phyloP scores from a whole-genome alignment of 2,329 filamentous ascomycete genomes.

The Colletotrichum sp. region DNA sequence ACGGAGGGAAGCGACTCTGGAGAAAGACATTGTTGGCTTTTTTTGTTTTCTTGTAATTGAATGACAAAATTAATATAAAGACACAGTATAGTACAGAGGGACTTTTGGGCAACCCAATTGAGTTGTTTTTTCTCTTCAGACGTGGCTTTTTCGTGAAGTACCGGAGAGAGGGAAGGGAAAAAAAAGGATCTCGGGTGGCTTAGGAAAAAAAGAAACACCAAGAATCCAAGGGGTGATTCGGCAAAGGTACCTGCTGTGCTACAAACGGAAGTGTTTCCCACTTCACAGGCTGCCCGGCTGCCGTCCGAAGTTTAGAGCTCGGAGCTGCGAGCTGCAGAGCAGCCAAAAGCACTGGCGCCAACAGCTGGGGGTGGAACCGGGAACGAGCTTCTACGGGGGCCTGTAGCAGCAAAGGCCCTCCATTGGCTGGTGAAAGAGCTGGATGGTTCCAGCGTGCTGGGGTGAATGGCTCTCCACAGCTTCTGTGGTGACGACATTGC shows the following conservation, averaged over 20 bases:
- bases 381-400: not conserved
- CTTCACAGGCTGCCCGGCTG: not conserved
- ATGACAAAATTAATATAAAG: not conserved
- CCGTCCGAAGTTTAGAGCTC: conserved; percentile 22
- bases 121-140: not conserved
- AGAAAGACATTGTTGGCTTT: conserved; percentile 3
- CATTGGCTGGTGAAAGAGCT: conserved; percentile 4
- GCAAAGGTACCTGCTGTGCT: not conserved
- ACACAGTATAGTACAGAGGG: not conserved
- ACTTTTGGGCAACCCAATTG: not conserved
- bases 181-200: not conserved
- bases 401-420: not conserved
- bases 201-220: not conserved
- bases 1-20: conserved; percentile 13
- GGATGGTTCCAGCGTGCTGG: conserved; percentile 10
- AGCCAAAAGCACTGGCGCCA: not conserved
- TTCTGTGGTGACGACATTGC: conserved; percentile 14
- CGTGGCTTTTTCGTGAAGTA: not conserved
- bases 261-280: not conserved
- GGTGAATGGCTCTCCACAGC: conserved; percentile 9
- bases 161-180: not conserved
- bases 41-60: not conserved
- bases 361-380: not conserved
- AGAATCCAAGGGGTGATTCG: not conserved
- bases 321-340: conserved; percentile 16